phyloP scores from a whole-genome alignment of 2,329 filamentous ascomycete species.

The Aureobasidium subglaciale region DNA sequence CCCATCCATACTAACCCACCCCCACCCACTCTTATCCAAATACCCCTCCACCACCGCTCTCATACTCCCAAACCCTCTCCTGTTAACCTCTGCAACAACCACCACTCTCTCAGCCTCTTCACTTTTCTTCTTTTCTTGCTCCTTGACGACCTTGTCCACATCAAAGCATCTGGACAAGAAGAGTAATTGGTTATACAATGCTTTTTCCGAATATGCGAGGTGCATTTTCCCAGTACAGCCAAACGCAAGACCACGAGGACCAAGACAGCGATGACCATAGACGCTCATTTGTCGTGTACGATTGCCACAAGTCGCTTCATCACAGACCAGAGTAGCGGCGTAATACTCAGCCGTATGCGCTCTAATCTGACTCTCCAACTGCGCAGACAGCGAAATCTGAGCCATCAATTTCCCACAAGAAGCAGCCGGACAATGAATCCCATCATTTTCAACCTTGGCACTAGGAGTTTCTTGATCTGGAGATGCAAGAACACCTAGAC shows the following conservation, averaged over 20 bases:
- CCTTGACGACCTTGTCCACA: conserved; percentile 58
- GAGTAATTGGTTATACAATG: conserved; percentile 88
- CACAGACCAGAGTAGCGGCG: conserved; percentile 83
- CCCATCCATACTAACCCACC: conserved; percentile 42
- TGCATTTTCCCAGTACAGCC: conserved; percentile 83
- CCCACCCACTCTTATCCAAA: conserved; percentile 32
- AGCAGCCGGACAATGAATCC: conserved; percentile 60
- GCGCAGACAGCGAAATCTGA: conserved; percentile 70
- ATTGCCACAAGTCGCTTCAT: conserved; percentile 78
- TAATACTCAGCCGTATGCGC: conserved; percentile 78
- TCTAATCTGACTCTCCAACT: conserved; percentile 79
- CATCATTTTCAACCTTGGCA: conserved; percentile 61
- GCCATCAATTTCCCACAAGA: conserved; percentile 59
- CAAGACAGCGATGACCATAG: conserved; percentile 83
- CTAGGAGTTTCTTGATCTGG: conserved; percentile 32
- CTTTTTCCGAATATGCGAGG: conserved; percentile 82
- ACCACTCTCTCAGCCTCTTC: conserved; percentile 54
- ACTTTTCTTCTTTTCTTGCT: conserved; percentile 43
- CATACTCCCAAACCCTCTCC: conserved; percentile 67
- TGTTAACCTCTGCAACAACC: conserved; percentile 76
- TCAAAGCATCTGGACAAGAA: conserved; percentile 84
- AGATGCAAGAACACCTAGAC: conserved; percentile 45
- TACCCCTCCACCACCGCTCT: conserved; percentile 63
- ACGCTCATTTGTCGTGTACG: conserved; percentile 89
- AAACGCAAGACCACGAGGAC: conserved; percentile 73